Conservation (phyloP, 805 yeast species). For the Clavispora vitiphila region DNA sequence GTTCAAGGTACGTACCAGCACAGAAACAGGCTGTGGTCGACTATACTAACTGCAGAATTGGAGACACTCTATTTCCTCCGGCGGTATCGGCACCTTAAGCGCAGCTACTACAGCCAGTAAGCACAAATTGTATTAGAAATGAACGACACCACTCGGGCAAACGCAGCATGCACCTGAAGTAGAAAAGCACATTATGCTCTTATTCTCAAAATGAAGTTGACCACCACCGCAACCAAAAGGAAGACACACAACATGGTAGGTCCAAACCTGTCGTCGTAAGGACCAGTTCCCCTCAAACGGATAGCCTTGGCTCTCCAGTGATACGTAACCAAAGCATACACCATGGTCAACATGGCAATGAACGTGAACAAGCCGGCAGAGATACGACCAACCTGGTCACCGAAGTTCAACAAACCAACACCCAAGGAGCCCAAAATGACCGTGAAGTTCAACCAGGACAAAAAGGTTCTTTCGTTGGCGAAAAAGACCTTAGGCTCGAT, state of each 20-base stretch:
- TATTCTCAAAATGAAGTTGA: constrained; percentile 84
- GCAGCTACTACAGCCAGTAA: constrained; percentile 23
- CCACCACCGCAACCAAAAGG: constrained; percentile 85
- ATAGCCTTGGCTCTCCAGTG: constrained; percentile 99
- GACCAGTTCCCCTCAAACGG: constrained; percentile 95
- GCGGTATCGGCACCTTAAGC: constrained; percentile 28
- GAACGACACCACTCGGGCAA: neutral
- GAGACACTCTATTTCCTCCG: constrained; percentile 29
- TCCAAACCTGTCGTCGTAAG: constrained; percentile 98
- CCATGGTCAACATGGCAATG: constrained; percentile 97
- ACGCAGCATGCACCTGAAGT: neutral
- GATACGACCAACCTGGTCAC: constrained; percentile 88
- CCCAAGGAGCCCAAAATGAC: constrained; percentile 96
- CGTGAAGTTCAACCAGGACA: constrained; percentile 98
- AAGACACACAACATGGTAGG: constrained; percentile 97
- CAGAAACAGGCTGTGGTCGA: neutral
- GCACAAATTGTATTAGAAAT: neutral
- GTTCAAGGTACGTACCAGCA: constrained; percentile 18
- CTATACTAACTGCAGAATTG: constrained; percentile 18
- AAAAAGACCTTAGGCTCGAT: constrained; percentile 99
- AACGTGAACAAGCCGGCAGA: constrained; percentile 92
- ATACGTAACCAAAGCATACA: constrained; percentile 89
- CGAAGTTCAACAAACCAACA: constrained; percentile 92
- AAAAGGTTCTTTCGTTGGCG: constrained; percentile 97
- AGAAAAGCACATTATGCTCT: constrained; percentile 32